Percentiles rank a stretch among this genome's conserved stretches.
These are phyloP conservation scores for Diaporthe amygdali DNA, from an alignment of 2,329 filamentous ascomycete species.

Conservation along the genomic window DNA sequence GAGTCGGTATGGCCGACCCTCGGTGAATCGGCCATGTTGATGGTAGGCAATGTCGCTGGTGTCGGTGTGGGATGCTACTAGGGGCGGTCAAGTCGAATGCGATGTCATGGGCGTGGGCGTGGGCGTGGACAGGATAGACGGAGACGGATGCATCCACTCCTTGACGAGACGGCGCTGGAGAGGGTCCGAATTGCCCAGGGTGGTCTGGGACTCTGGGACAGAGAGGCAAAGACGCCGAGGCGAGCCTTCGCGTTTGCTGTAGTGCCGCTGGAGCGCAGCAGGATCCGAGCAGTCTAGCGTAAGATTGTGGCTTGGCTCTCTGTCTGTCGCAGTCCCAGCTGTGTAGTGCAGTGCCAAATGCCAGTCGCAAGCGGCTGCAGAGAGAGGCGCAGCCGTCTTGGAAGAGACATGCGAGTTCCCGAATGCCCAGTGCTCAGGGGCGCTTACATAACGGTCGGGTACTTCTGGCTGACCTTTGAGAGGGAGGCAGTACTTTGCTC, in stretches of 20 bases:
- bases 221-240: conserved; percentile 19
- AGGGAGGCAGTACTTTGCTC: background rate
- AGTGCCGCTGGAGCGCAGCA: background rate
- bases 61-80: conserved; percentile 5
- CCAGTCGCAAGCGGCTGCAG: background rate
- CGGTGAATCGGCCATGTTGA: conserved; percentile 54
- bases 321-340: background rate
- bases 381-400: conserved; percentile 7
- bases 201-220: no score
- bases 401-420: background rate
- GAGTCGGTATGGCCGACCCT: conserved; percentile 56
- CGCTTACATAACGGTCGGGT: background rate
- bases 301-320: conserved; percentile 17
- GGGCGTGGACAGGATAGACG: background rate
- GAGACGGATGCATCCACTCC: conserved; percentile 4
- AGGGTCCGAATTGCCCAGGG: conserved; percentile 11
- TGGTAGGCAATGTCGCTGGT: conserved; percentile 2
- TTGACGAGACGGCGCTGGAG: conserved; percentile 23
- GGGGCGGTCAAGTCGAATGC: conserved; percentile 1
- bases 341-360: no score
- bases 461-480: background rate
- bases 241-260: background rate
- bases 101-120: conserved; percentile 7
- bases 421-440: background rate
- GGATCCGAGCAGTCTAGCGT: conserved; percentile 5